These are phyloP conservation scores for Mycena olivaceomarginata DNA, from an alignment of 768 basidiomycete species.

Conservation along the genomic window DNA sequence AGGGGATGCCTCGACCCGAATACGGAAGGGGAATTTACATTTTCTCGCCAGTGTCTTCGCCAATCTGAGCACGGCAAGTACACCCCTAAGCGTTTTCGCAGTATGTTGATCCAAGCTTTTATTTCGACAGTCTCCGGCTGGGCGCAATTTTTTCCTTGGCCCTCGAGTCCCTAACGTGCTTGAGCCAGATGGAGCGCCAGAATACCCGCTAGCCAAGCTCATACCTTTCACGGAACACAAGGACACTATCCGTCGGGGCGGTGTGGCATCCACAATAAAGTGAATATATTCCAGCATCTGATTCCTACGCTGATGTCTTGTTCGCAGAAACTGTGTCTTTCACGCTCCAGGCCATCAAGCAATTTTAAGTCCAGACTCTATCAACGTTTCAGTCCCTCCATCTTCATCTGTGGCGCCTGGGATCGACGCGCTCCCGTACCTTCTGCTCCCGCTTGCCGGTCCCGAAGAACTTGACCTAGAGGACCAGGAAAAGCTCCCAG, in stretches of 20 bases:
- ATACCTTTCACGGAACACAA: conserved; percentile 93
- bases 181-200: conserved; percentile 66
- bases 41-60: conserved; percentile 97
- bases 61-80: conserved; percentile 87
- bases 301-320: conserved; percentile 36
- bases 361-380: conserved; percentile 80
- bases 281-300: conserved; percentile 18
- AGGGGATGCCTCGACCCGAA: conserved; percentile 66
- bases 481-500: conserved; percentile 93
- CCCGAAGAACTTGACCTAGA: conserved; percentile 97
- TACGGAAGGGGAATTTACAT: conserved; percentile 87
- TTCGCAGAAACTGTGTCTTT: conserved; percentile 86
- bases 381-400: conserved; percentile 73
- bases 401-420: conserved; percentile 79
- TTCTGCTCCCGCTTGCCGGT: conserved; percentile 94
- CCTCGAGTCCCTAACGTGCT: conserved; percentile 74
- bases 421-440: conserved; percentile 88
- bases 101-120: conserved; percentile 4
- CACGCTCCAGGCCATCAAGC: conserved; percentile 80
- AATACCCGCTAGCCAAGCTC: conserved; percentile 90
- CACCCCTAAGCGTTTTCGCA: background rate
- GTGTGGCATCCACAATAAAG: conserved; percentile 93
- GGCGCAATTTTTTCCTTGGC: conserved; percentile 88
- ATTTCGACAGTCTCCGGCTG: conserved; percentile 76
- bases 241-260: conserved; percentile 90